Conservation (phyloP, 2,329 filamentous ascomycete species). For the Tolypocladium tropicale region DNA sequence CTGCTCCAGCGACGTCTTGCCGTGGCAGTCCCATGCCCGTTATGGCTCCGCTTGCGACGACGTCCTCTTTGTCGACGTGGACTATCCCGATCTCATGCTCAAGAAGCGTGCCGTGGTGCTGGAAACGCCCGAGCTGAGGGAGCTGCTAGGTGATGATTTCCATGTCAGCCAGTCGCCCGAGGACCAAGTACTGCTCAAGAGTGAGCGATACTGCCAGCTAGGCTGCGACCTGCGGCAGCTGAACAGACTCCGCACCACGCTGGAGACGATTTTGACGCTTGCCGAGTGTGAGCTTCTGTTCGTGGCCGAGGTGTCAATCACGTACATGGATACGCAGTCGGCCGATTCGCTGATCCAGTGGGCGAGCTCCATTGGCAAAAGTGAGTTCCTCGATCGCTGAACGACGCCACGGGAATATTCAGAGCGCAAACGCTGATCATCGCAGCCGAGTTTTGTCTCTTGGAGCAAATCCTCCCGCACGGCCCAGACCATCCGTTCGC, state of each 20-base stretch:
- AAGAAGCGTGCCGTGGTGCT: constrained; percentile 62
- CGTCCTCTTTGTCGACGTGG: constrained; percentile 70
- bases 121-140: constrained; percentile 46
- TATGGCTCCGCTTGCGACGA: constrained; percentile 48
- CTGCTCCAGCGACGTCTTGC: constrained; percentile 64
- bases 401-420: neutral
- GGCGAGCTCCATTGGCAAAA: constrained; percentile 60
- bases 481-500: constrained; percentile 75
- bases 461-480: constrained; percentile 79
- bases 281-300: constrained; percentile 59
- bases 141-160: constrained; percentile 20
- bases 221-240: constrained; percentile 73
- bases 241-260: constrained; percentile 43
- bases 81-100: constrained; percentile 70
- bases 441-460: constrained; percentile 67
- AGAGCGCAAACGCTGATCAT: neutral
- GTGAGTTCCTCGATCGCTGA: constrained; percentile 31
- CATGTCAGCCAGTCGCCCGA: constrained; percentile 26
- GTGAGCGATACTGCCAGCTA: constrained; percentile 64
- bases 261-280: constrained; percentile 49
- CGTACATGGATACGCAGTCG: constrained; percentile 70
- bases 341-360: constrained; percentile 69
- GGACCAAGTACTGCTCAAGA: constrained; percentile 46
- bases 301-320: constrained; percentile 81
- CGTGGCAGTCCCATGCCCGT: constrained; percentile 69